Conservation (phyloP, 768 basidiomycete genomes). For the Tricholoma furcatifolium region DNA sequence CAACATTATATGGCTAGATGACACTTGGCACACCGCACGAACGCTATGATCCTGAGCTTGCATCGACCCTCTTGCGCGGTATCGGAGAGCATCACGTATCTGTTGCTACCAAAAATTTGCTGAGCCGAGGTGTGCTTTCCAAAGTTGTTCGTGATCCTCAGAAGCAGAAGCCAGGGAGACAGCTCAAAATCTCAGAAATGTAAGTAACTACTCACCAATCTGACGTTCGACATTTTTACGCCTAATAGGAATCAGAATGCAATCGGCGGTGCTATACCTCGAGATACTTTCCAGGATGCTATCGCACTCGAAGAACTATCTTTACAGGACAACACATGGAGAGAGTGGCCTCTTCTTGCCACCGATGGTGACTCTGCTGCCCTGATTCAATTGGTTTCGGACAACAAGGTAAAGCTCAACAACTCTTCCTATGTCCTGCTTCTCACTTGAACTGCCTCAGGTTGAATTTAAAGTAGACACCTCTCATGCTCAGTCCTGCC, state of each 20-base stretch:
- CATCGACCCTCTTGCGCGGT: slow-evolving; percentile 52
- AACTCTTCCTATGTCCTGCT: background rate
- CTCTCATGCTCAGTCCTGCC: slow-evolving; percentile 52
- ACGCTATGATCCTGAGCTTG: slow-evolving; percentile 60
- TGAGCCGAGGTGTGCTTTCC: slow-evolving; percentile 64
- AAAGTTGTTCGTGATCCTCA: slow-evolving; percentile 62
- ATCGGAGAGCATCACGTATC: slow-evolving; percentile 57
- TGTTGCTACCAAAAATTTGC: slow-evolving; percentile 56
- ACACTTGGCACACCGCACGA: slow-evolving; percentile 72
- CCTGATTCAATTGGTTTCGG: slow-evolving; percentile 78
- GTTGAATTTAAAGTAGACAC: slow-evolving; percentile 74
- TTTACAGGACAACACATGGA: slow-evolving; percentile 50
- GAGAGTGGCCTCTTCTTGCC: slow-evolving; percentile 78
- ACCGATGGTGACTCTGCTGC: slow-evolving; percentile 81
- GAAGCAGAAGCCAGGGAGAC: slow-evolving; percentile 69
- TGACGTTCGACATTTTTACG: background rate
- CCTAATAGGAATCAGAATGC: slow-evolving; percentile 61
- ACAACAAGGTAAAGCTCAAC: slow-evolving; percentile 54
- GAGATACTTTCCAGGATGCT: slow-evolving; percentile 74
- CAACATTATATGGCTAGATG: slow-evolving; percentile 78
- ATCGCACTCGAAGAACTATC: slow-evolving; percentile 57
- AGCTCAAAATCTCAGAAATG: slow-evolving; percentile 76
- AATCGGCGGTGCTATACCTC: slow-evolving; percentile 59
- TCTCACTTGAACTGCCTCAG: slow-evolving; percentile 32
- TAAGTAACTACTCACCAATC: slow-evolving; percentile 20